Conservation (phyloP, 495 filamentous ascomycete genomes). For the Lasiosphaeriaceae sp. region DNA sequence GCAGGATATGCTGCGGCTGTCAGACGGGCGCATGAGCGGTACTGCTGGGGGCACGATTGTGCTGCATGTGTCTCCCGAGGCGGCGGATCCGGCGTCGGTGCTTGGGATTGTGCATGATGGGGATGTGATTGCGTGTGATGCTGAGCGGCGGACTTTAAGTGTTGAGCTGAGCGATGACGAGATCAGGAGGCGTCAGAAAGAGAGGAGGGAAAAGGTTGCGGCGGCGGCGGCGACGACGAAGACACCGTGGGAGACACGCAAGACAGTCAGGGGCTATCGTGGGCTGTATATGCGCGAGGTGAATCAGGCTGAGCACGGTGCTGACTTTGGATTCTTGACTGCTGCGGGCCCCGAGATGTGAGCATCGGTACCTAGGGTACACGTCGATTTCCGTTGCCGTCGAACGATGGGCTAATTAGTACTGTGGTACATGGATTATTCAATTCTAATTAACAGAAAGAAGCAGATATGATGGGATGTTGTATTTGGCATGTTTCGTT, state of each 20-base stretch:
- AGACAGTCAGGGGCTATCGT: conserved; percentile 53
- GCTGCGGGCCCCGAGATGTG: conserved; percentile 38
- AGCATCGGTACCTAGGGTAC: no score
- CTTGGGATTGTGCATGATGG: conserved; percentile 59
- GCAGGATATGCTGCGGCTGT: conserved; percentile 61
- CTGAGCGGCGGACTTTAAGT: conserved; percentile 39
- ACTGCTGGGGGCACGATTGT: conserved; percentile 68
- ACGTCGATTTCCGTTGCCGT: no score
- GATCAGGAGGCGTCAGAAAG: conserved; percentile 36
- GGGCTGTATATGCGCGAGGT: conserved; percentile 62
- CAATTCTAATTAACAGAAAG: no score
- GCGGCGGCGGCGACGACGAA: neutral
- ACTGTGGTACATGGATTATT: no score
- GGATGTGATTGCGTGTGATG: conserved; percentile 54
- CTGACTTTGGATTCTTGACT: conserved; percentile 62
- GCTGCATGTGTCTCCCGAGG: conserved; percentile 62
- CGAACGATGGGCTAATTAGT: no score
- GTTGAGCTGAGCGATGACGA: conserved; percentile 49
- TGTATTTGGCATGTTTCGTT: no score
- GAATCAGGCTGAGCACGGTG: conserved; percentile 60
- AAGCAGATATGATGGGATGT: no score
- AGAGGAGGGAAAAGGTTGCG: conserved; percentile 21
- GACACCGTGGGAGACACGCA: conserved; percentile 29
- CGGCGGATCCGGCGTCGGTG: conserved; percentile 50
- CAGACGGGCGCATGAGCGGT: conserved; percentile 65